phyloP scores from a whole-genome alignment of 495 filamentous ascomycete genomes.

The Penicillium egyptiacum region DNA sequence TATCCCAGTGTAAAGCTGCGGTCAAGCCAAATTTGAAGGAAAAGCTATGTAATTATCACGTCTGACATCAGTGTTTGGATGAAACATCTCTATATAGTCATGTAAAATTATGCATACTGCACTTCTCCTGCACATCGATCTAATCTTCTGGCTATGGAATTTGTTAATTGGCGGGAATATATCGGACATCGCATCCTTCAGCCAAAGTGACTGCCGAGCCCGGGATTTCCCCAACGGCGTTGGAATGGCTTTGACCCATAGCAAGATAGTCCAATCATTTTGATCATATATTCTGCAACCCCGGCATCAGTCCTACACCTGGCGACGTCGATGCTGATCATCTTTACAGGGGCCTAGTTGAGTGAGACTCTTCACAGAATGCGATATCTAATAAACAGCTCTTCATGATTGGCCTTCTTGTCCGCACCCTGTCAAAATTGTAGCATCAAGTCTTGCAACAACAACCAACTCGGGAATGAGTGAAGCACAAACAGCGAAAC shows the following conservation, averaged over 20 bases:
- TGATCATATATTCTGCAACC: neutral
- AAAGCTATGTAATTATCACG: neutral
- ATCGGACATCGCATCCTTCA: neutral
- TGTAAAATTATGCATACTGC: neutral
- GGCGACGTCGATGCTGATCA: constrained; percentile 1
- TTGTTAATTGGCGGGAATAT: constrained; percentile 3
- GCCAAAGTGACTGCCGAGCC: constrained; percentile 2
- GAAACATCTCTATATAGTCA: neutral
- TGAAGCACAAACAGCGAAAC: neutral
- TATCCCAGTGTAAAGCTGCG: neutral
- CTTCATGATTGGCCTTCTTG: neutral
- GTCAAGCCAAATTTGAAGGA: neutral
- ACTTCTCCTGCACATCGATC: neutral
- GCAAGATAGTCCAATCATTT: neutral
- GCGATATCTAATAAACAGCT: neutral
- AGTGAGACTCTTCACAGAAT: neutral
- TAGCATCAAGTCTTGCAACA: neutral
- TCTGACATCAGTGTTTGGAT: neutral
- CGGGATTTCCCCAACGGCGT: neutral
- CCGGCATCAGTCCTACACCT: neutral
- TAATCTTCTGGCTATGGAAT: neutral
- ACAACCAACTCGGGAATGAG: too few relatives aligned
- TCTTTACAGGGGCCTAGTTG: neutral
- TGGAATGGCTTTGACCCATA: neutral
- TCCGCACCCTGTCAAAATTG: neutral